Conservation (phyloP, 2,329 filamentous ascomycete genomes). For the Clarireedia paspali region DNA sequence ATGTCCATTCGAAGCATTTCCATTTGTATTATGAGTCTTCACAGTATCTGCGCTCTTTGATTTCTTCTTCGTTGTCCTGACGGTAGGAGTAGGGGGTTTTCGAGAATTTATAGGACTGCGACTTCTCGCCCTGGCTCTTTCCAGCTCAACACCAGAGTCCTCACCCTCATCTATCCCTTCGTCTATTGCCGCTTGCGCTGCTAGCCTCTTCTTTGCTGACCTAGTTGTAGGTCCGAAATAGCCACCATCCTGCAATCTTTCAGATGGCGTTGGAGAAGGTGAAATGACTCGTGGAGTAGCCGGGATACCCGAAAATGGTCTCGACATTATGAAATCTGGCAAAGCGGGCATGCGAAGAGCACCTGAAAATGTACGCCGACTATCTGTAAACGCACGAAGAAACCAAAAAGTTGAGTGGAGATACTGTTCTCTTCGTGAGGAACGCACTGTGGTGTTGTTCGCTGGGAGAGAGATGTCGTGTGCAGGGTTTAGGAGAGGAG, state of each 20-base stretch:
- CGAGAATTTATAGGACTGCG: conserved; percentile 33
- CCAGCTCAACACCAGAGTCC: conserved; percentile 20
- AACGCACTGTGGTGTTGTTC: conserved; percentile 27
- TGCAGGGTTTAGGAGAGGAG: conserved; percentile 48
- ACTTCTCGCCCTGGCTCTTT: conserved; percentile 28
- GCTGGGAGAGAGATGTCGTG: conserved; percentile 20
- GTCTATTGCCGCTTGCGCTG: conserved; percentile 49
- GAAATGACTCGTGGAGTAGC: conserved; percentile 82
- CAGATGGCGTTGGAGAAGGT: conserved; percentile 70
- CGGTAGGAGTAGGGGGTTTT: conserved; percentile 45
- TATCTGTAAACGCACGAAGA: conserved; percentile 39
- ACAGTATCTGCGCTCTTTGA: conserved; percentile 37
- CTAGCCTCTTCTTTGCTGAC: conserved; percentile 55
- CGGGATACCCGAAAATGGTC: conserved; percentile 46
- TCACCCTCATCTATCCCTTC: conserved; percentile 45
- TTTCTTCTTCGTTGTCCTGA: conserved; percentile 17
- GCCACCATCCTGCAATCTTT: conserved; percentile 45
- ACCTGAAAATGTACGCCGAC: conserved; percentile 44
- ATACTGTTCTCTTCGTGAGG: conserved; percentile 45
- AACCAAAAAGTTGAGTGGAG: conserved; percentile 41
- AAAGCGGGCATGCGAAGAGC: conserved; percentile 48
- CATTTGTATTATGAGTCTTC: conserved; percentile 12
- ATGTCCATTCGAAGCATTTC: background rate
- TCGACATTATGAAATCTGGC: conserved; percentile 45
- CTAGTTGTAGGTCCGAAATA: conserved; percentile 72